Percentiles rank a stretch among this genome's conserved stretches.
Evolutionary conservation across 2,329 filamentous ascomycete species (phyloP).

Genomic region (Macrophomina tecta): DNA sequence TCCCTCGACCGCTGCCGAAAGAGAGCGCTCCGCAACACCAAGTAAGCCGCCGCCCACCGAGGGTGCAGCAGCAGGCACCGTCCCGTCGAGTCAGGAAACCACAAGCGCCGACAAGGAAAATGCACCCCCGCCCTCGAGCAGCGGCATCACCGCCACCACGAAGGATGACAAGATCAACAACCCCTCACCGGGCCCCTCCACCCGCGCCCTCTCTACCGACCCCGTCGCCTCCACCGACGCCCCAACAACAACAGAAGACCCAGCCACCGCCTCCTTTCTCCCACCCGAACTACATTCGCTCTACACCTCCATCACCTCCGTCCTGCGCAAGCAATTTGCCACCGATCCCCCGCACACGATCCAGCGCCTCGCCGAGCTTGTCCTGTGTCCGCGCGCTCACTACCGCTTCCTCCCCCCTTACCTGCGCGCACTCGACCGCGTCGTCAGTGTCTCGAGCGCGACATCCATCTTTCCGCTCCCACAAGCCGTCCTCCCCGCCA

Average conservation of each 20-base stretch:
- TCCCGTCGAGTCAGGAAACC: constrained; percentile 48
- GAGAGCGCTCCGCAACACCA: constrained; percentile 36
- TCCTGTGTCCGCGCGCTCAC: constrained; percentile 76
- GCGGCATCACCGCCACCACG: neutral
- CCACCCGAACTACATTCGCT: constrained; percentile 42
- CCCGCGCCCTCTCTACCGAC: constrained; percentile 50
- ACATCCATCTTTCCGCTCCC: constrained; percentile 84
- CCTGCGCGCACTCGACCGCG: constrained; percentile 87
- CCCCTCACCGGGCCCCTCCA: constrained; percentile 45
- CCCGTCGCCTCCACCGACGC: neutral
- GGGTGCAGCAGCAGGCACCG: constrained; percentile 30
- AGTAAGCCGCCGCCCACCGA: constrained; percentile 29
- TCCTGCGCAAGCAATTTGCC: constrained; percentile 71
- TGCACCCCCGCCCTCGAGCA: constrained; percentile 51
- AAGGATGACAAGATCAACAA: constrained; percentile 13
- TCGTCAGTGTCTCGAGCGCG: constrained; percentile 86
- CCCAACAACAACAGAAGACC: neutral
- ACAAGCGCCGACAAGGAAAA: constrained; percentile 75
- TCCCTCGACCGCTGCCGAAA: constrained; percentile 52
- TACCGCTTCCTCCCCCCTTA: constrained; percentile 85
- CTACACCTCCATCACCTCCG: constrained; percentile 48
- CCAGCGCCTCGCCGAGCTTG: constrained; percentile 87
- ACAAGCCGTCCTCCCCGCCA: constrained; percentile 57
- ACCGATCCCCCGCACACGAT: constrained; percentile 86
- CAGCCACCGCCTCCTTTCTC: constrained; percentile 30